A percentile compares a stretch with the other conserved stretches of the same genome.
These are phyloP conservation scores for Polytolypa hystricis DNA, from an alignment of 2,329 filamentous ascomycete genomes.

Conservation along the genomic window DNA sequence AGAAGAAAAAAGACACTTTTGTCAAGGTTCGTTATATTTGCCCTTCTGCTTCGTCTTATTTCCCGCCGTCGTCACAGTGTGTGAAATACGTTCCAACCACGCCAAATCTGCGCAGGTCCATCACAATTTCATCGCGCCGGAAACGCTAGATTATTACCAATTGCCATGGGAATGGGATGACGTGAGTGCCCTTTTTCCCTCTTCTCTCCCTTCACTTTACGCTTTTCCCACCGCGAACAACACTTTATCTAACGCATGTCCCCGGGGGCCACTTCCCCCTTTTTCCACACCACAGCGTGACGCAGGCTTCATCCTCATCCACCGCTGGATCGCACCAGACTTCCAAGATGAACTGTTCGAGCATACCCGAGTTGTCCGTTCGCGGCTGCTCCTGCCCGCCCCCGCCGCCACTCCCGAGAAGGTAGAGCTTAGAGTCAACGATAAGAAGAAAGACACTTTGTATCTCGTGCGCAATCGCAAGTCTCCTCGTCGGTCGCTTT, in stretches of 20 bases:
- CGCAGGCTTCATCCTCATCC: slow-evolving; percentile 60
- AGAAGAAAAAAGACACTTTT: slow-evolving; percentile 25
- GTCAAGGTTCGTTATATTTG: slow-evolving; percentile 28
- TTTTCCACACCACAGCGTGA: slow-evolving; percentile 35
- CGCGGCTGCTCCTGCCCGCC: slow-evolving; percentile 34
- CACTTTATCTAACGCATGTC: too few species aligned
- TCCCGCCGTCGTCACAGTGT: not conserved
- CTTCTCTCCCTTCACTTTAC: not conserved
- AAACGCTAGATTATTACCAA: slow-evolving; percentile 36
- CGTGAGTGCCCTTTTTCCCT: slow-evolving; percentile 21
- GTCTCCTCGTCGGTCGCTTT: slow-evolving; percentile 24
- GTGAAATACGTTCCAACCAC: not conserved
- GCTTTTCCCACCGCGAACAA: too few species aligned
- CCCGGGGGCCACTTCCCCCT: slow-evolving; percentile 24
- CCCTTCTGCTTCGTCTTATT: not conserved
- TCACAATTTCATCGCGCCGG: slow-evolving; percentile 34
- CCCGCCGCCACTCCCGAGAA: slow-evolving; percentile 13
- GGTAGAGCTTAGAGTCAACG: slow-evolving; percentile 31
- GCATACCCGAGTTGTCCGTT: slow-evolving; percentile 56
- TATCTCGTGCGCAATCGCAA: slow-evolving; percentile 35
- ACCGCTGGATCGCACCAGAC: slow-evolving; percentile 59
- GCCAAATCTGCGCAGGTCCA: slow-evolving; percentile 27
- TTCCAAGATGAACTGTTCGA: slow-evolving; percentile 63
- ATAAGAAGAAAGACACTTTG: slow-evolving; percentile 33
- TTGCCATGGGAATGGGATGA: slow-evolving; percentile 38